Conservation (phyloP, 352 stramenopile genomes). For the Globisporangium splendens region DNA sequence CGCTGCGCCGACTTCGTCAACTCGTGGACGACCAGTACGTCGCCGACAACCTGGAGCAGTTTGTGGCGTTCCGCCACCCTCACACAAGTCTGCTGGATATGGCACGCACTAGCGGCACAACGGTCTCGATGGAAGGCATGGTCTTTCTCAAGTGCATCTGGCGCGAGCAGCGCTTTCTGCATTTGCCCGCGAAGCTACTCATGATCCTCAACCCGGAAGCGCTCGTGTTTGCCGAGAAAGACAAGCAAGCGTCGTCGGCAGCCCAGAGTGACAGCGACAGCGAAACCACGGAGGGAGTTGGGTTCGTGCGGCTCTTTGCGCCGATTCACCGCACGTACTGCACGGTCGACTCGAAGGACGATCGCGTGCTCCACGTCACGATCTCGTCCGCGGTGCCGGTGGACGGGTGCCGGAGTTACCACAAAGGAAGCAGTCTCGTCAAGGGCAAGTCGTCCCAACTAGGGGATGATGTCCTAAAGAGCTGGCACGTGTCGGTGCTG, state of each 20-base stretch:
- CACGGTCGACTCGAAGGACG: conserved; percentile 62
- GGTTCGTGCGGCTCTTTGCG: conserved; percentile 57
- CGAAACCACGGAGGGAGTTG: conserved; percentile 19
- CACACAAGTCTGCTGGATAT: conserved; percentile 48
- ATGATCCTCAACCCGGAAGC: conserved; percentile 77
- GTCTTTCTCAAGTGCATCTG: conserved; percentile 68
- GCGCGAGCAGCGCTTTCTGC: conserved; percentile 74
- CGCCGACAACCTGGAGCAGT: conserved; percentile 44
- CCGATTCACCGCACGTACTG: conserved; percentile 74
- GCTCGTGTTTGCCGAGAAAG: conserved; percentile 61
- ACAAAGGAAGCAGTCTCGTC: conserved; percentile 25
- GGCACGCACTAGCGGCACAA: conserved; percentile 9
- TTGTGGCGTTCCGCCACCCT: conserved; percentile 54
- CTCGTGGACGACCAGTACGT: conserved; percentile 43
- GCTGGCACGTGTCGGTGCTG: conserved; percentile 64
- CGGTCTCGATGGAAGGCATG: conserved; percentile 55
- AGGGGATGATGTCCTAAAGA: conserved; percentile 20
- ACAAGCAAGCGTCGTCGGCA: conserved; percentile 1
- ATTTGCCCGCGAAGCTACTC: conserved; percentile 48
- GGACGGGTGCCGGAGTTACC: conserved; percentile 54
- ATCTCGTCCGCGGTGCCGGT: conserved; percentile 55
- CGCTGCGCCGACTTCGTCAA: conserved; percentile 46
- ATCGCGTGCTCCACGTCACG: conserved; percentile 65
- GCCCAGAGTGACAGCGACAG: conserved; percentile 17
- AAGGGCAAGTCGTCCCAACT: conserved; percentile 20